These are phyloP conservation scores for Ambrosia hybrid DNA, from an alignment of 140 eudicot species.

Conservation along the genomic window DNA sequence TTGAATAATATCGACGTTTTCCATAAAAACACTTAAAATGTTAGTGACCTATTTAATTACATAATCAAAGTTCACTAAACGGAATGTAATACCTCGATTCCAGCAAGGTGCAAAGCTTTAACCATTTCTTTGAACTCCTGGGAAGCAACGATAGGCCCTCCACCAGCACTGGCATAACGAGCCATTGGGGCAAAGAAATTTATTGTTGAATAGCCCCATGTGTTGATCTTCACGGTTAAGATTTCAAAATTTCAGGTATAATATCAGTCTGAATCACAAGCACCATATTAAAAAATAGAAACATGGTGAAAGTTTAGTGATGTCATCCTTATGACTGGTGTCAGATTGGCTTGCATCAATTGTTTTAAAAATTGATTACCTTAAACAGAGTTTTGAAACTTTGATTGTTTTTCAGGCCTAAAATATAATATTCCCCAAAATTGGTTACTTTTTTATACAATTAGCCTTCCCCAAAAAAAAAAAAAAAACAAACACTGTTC, in stretches of 20 bases:
- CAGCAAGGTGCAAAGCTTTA: conserved; percentile 85
- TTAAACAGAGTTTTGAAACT: background rate
- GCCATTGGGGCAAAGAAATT: conserved; percentile 99
- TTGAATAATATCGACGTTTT: background rate
- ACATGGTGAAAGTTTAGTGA: background rate
- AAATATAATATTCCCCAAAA: background rate
- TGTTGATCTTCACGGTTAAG: conserved; percentile 59
- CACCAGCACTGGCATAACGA: conserved; percentile 97
- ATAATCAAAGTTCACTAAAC: conserved; percentile 12
- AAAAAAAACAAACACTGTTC: background rate
- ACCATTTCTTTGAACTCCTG: conserved; percentile 93
- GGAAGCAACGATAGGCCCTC: conserved; percentile 87
- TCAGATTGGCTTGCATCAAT: background rate
- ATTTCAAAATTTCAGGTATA: conserved; percentile 19
- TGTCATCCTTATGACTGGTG: background rate
- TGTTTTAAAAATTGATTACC: background rate
- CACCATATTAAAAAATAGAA: background rate
- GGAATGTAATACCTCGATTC: conserved; percentile 78
- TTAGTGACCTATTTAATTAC: background rate
- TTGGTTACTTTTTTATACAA: no score
- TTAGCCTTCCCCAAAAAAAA: no score
- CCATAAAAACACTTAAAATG: background rate
- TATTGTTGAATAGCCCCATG: conserved; percentile 99
- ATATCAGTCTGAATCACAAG: conserved; percentile 4
- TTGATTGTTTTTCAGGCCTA: background rate